phyloP scores from a whole-genome alignment of 345 rosid species.

The Jatropha curcas region DNA sequence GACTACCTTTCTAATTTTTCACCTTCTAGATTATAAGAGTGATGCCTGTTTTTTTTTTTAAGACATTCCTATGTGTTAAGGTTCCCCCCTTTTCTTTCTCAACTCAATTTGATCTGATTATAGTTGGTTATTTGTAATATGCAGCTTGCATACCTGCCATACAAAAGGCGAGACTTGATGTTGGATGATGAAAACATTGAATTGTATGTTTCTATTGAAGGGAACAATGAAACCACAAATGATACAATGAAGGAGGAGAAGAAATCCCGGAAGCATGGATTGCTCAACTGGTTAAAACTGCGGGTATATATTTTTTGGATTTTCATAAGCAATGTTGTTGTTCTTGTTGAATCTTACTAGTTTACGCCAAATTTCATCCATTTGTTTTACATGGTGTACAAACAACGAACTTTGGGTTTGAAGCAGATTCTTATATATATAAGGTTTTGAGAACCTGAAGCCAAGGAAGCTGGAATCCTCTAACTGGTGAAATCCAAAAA shows the following conservation, averaged over 20 bases:
- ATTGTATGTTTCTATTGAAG: constrained; percentile 70
- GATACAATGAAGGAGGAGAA: constrained; percentile 72
- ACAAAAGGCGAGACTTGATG: constrained; percentile 86
- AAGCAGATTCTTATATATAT: neutral
- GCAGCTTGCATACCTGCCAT: constrained; percentile 98
- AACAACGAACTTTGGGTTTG: neutral
- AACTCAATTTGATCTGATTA: constrained; percentile 25
- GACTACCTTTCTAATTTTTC: neutral
- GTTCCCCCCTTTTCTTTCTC: constrained; percentile 9
- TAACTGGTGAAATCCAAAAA: no score
- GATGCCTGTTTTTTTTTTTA: no score
- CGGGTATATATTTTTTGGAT: constrained; percentile 49
- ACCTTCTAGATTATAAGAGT: neutral
- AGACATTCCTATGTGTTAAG: neutral
- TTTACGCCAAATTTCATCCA: neutral
- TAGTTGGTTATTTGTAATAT: constrained; percentile 25
- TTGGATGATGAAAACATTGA: constrained; percentile 91
- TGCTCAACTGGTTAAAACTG: constrained; percentile 94
- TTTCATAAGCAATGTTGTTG: constrained; percentile 15
- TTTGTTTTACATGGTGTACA: neutral
- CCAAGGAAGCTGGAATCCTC: no score
- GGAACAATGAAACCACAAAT: constrained; percentile 58
- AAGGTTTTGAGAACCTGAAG: no score
- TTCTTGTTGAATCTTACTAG: neutral
- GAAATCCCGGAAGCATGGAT: constrained; percentile 79